Evolutionary conservation across 2,329 filamentous ascomycete genomes (phyloP).

Genomic region (Fusarium irregulare): DNA sequence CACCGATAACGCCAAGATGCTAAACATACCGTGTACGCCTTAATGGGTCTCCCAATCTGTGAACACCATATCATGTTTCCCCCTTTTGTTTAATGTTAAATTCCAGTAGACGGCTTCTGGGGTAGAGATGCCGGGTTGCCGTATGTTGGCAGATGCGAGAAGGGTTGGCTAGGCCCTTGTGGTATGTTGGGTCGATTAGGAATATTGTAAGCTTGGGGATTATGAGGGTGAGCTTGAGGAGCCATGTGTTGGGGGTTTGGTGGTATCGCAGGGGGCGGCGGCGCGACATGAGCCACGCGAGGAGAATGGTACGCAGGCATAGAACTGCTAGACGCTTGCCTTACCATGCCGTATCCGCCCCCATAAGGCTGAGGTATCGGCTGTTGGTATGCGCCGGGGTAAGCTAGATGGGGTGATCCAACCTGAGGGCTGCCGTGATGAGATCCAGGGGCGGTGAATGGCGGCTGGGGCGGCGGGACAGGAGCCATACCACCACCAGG

Average conservation of each 20-base stretch:
- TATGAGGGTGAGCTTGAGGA: conserved; percentile 58
- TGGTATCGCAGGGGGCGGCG: conserved; percentile 54
- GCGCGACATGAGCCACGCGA: conserved; percentile 50
- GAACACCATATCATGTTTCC: conserved; percentile 48
- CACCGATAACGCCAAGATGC: conserved; percentile 56
- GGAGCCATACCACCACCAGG: conserved; percentile 67
- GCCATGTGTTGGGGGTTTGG: conserved; percentile 54
- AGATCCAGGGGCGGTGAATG: conserved; percentile 60
- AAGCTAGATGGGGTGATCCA: conserved; percentile 62
- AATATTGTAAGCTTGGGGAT: conserved; percentile 56
- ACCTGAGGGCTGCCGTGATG: conserved; percentile 67
- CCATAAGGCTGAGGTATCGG: conserved; percentile 60
- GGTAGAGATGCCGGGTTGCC: conserved; percentile 70
- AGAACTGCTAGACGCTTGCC: conserved; percentile 67
- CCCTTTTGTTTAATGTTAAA: conserved; percentile 50
- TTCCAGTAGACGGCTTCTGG: conserved; percentile 66
- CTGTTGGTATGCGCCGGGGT: conserved; percentile 60
- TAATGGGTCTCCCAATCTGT: conserved; percentile 41
- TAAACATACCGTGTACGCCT: conserved; percentile 53
- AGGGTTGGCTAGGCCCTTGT: conserved; percentile 59
- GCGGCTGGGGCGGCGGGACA: conserved; percentile 60
- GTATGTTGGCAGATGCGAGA: conserved; percentile 65
- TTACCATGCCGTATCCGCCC: conserved; percentile 65
- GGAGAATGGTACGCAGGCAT: conserved; percentile 62
- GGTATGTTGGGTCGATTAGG: conserved; percentile 59